These are phyloP conservation scores for Grammothele lineata DNA, from an alignment of 768 basidiomycete genomes.

Conservation along the genomic window DNA sequence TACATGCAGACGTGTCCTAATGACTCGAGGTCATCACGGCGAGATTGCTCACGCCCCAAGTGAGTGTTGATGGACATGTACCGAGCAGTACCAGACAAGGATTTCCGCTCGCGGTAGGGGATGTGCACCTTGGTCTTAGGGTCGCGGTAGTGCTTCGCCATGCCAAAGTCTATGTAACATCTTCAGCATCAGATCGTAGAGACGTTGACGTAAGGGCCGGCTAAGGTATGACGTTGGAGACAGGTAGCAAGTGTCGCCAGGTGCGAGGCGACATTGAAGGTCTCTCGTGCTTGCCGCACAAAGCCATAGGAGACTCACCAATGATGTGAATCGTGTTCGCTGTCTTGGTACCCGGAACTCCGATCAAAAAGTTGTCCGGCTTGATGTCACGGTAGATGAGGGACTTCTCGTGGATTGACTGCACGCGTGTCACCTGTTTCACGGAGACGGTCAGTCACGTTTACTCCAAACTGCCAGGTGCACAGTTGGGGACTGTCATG, in stretches of 20 bases:
- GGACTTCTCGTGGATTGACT: conserved; percentile 97
- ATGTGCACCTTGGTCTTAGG: conserved; percentile 98
- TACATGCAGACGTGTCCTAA: conserved; percentile 99
- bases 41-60: conserved; percentile 89
- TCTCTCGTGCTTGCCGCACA: too few species aligned
- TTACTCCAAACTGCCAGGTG: too few species aligned
- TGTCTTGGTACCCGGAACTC: conserved; percentile 85
- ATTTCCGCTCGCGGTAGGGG: conserved; percentile 98
- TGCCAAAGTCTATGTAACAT: conserved; percentile 80
- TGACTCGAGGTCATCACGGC: conserved; percentile 94
- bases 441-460: conserved; percentile 4
- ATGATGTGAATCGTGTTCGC: conserved; percentile 88
- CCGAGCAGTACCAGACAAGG: conserved; percentile 90
- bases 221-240: too few species aligned
- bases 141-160: conserved; percentile 99
- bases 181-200: too few species aligned
- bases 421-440: conserved; percentile 85
- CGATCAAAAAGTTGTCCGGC: conserved; percentile 98
- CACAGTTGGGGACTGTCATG: conserved; percentile 1
- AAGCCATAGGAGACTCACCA: conserved; percentile 43
- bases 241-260: too few species aligned
- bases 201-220: too few species aligned
- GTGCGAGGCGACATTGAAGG: too few species aligned
- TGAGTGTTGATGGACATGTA: conserved; percentile 99
- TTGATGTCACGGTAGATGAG: conserved; percentile 99